phyloP scores from a whole-genome alignment of 2,329 filamentous ascomycete genomes.

The Cryphonectria carpinicola region DNA sequence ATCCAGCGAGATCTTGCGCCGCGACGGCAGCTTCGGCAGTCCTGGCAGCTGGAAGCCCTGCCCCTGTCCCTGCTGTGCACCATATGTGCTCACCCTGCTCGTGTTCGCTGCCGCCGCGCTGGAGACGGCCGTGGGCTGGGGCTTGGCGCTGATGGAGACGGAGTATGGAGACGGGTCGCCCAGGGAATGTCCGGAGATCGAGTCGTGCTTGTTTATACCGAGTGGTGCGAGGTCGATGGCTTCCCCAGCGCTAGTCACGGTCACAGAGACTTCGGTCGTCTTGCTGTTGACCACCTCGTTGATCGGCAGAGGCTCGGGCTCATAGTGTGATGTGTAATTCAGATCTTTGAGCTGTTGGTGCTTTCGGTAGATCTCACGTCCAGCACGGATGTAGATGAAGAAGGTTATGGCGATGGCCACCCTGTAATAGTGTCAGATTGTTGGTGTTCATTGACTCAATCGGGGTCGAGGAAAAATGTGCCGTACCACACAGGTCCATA shows the following conservation, averaged over 20 bases:
- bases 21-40: conserved; percentile 34
- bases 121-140: not conserved
- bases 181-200: not conserved
- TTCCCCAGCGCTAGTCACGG: conserved; percentile 47
- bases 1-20: conserved; percentile 49
- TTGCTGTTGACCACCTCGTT: conserved; percentile 56
- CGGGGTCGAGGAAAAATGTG: not conserved
- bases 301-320: conserved; percentile 45
- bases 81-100: conserved; percentile 20
- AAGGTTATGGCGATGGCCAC: conserved; percentile 64
- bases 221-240: conserved; percentile 42
- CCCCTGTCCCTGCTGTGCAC: not conserved
- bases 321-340: conserved; percentile 48
- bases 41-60: conserved; percentile 29
- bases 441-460: not conserved
- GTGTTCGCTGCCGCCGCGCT: conserved; percentile 3
- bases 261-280: conserved; percentile 68
- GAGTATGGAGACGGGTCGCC: conserved; percentile 45
- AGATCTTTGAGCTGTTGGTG: conserved; percentile 63
- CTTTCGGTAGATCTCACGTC: conserved; percentile 68
- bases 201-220: conserved; percentile 24
- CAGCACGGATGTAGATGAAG: conserved; percentile 69
- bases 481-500: conserved; percentile 73
- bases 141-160: conserved; percentile 49
- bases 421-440: conserved; percentile 45